Base-by-base conservation (phyloP, 441 rosid species). In the Adansonia grandidieri region DNA sequence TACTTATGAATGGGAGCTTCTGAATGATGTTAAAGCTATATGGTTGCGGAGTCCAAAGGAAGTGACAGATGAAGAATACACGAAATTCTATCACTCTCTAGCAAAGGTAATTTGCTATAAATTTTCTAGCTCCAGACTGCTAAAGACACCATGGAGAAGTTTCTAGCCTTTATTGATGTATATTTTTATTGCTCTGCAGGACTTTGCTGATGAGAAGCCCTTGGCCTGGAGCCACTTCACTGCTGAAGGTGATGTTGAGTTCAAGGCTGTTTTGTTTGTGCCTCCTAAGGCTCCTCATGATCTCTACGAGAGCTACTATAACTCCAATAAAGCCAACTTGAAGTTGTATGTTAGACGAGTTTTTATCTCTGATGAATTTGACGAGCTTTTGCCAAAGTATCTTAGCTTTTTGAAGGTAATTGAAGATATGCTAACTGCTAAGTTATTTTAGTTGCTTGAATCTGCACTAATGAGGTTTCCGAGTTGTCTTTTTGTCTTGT, bases 241-340 rank as follows among this genome's bases (percentile, higher is more conserved):
- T 37, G 98, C 98, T 48, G 98, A 95, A 85, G 98, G 98, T 58
- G 98, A 95, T 87, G 98, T 95, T 56, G 98, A 95, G 82, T 95
- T 95, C 88, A 92, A 95, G 87, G 95, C 98, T 65, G 89, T 93
- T 61, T 80, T 95, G 78, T 95, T 86, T 87, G 97, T 95, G 86
- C 97, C 99, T 80, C 95, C 97, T 2, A 95, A 90, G 87, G 99
- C 98, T 78, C 93, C 99, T 68, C 91, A 90, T 50, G 97, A 95
- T 86, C 84, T 90, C 14, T 95, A 95, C 22, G 97, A 95, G 87
- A 91, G 99, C 84, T 95, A 92, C 78, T 92, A 93, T 83, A 93
- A 95, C 79, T 57, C 82, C 77, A 90, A 91, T 77, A 95, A 93
- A 79, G 86, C 98, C 64, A 93, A 95, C 86, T 84, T 95, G 85